Conservation (phyloP, 169 alveolate genomes). For the Plasmodium vinckei region DNA sequence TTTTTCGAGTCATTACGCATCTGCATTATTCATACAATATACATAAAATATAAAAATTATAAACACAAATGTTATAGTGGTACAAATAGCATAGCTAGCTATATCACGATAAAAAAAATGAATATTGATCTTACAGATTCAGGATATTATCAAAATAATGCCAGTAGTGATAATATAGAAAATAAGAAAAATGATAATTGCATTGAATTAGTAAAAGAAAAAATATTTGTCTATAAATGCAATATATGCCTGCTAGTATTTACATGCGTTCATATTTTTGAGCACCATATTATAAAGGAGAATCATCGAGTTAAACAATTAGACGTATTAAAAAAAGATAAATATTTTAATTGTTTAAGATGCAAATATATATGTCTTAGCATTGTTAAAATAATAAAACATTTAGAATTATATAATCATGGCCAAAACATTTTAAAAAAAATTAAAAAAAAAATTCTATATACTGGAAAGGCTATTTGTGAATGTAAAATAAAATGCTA, state of each 20-base stretch:
- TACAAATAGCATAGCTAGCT: too few species aligned
- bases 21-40: too few species aligned
- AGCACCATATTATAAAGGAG: slow-evolving; percentile 34
- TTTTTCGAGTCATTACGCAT: too few species aligned
- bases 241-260: slow-evolving; percentile 47
- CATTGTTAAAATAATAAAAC: slow-evolving; percentile 64
- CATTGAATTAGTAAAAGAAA: slow-evolving; percentile 38
- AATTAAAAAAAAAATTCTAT: slow-evolving; percentile 47
- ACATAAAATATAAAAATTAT: too few species aligned
- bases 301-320: slow-evolving; percentile 67
- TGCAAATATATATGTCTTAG: slow-evolving; percentile 68
- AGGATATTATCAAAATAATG: slow-evolving; percentile 2
- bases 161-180: neutral
- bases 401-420: slow-evolving; percentile 63
- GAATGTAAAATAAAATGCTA: slow-evolving; percentile 53
- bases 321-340: slow-evolving; percentile 51
- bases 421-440: slow-evolving; percentile 66
- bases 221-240: slow-evolving; percentile 54
- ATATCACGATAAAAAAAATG: neutral
- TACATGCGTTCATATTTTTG: slow-evolving; percentile 62
- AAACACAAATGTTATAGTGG: too few species aligned
- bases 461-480: slow-evolving; percentile 45
- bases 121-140: neutral
- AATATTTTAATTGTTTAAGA: slow-evolving; percentile 56
- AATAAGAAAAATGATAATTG: slow-evolving; percentile 1